phyloP scores from a whole-genome alignment of 176 grass and related monocot species.

The Coix lacrymajobi region DNA sequence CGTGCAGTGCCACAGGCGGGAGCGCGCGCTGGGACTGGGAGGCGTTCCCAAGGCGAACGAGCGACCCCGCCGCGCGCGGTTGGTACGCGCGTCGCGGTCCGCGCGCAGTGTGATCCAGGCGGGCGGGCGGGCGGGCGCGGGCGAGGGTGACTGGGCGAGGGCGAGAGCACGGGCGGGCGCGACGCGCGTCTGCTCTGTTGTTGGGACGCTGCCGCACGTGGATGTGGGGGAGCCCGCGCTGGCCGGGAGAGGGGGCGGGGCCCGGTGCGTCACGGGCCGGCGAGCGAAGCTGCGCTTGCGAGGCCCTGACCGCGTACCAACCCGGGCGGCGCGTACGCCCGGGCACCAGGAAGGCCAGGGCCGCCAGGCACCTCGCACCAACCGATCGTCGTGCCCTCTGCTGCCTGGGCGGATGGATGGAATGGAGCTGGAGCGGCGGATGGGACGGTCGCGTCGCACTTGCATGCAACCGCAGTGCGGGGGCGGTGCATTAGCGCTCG shows the following conservation, averaged over 20 bases:
- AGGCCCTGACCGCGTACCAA: slow-evolving; percentile 16
- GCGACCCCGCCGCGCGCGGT: neutral
- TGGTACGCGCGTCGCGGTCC: slow-evolving; percentile 4
- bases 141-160: too few relatives aligned
- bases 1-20: neutral
- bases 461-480: neutral
- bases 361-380: neutral
- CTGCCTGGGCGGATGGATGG: neutral
- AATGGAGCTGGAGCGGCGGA: neutral
- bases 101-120: neutral
- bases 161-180: neutral
- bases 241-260: too few relatives aligned
- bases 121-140: too few relatives aligned
- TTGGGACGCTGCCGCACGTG: neutral
- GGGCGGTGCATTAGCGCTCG: neutral
- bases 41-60: neutral
- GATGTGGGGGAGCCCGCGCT: neutral
- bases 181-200: neutral
- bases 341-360: neutral
- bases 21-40: too few relatives aligned
- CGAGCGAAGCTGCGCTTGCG: neutral
- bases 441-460: neutral
- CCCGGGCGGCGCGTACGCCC: neutral
- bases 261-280: neutral
- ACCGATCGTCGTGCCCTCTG: neutral